Percentiles rank a stretch among this genome's conserved stretches.
phyloP scores from a whole-genome alignment of 257 asterid species.

The Galeopsis tetrahit region DNA sequence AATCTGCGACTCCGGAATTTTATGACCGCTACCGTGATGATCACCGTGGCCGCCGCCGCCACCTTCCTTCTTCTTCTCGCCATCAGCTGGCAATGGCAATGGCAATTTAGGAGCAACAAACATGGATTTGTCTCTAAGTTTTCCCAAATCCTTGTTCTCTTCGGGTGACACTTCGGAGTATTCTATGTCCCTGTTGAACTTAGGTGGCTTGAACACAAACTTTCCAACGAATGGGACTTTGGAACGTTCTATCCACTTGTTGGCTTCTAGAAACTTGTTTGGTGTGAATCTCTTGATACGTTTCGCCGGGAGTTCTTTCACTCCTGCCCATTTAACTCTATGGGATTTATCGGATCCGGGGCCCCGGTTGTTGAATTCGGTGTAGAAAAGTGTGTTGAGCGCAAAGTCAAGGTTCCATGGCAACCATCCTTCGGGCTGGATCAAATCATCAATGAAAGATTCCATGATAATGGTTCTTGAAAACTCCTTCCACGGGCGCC shows the following conservation, averaged over 20 bases:
- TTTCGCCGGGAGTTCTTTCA: slow-evolving; percentile 60
- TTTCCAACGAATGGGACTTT: slow-evolving; percentile 51
- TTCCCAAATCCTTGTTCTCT: slow-evolving; percentile 62
- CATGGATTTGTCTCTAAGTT: background rate
- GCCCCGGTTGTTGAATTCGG: slow-evolving; percentile 76
- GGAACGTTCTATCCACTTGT: slow-evolving; percentile 48
- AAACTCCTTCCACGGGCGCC: slow-evolving; percentile 82
- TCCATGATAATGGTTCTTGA: slow-evolving; percentile 79
- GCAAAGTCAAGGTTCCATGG: slow-evolving; percentile 65
- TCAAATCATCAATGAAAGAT: slow-evolving; percentile 63
- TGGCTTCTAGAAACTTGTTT: slow-evolving; percentile 48
- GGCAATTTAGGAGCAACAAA: background rate
- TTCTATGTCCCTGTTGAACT: slow-evolving; percentile 30
- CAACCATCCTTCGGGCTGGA: slow-evolving; percentile 74
- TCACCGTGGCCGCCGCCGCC: background rate
- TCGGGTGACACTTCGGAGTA: slow-evolving; percentile 60
- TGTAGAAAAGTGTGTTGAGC: slow-evolving; percentile 55
- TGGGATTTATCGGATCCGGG: slow-evolving; percentile 53
- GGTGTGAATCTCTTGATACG: slow-evolving; percentile 61
- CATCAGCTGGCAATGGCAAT: background rate
- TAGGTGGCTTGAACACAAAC: slow-evolving; percentile 52
- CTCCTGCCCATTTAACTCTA: slow-evolving; percentile 64
- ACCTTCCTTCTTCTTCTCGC: background rate
- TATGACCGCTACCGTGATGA: background rate
- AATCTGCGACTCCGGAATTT: slow-evolving; percentile 14